phyloP scores from a whole-genome alignment of 805 yeast genomes.

The Zygoascus biomembranicola region DNA sequence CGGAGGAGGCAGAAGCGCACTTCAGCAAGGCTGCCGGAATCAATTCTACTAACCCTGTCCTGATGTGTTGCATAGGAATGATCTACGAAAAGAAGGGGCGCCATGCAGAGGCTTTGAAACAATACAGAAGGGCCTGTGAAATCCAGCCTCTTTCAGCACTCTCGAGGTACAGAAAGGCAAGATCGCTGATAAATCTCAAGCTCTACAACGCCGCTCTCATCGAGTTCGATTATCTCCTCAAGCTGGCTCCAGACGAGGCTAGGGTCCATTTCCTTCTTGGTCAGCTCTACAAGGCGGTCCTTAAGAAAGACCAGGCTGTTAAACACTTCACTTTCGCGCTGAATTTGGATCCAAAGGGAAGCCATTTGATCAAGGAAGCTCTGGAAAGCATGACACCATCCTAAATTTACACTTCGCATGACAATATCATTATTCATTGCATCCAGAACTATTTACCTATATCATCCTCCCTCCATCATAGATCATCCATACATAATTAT shows the following conservation, averaged over 20 bases:
- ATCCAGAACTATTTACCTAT: not conserved
- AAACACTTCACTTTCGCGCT: slow-evolving; percentile 82
- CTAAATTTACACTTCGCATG: not conserved
- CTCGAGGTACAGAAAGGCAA: slow-evolving; percentile 84
- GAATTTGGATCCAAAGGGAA: slow-evolving; percentile 87
- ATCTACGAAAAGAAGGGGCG: slow-evolving; percentile 71
- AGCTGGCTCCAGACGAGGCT: slow-evolving; percentile 89
- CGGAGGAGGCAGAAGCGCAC: slow-evolving; percentile 74
- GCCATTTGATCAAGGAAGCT: slow-evolving; percentile 77
- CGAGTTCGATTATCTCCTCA: slow-evolving; percentile 63
- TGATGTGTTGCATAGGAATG: slow-evolving; percentile 91
- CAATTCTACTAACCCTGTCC: slow-evolving; percentile 82
- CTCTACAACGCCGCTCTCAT: slow-evolving; percentile 63
- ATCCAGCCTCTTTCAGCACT: slow-evolving; percentile 80
- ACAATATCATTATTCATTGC: not conserved
- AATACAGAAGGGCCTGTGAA: slow-evolving; percentile 74
- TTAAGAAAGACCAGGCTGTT: slow-evolving; percentile 68
- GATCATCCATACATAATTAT: not conserved
- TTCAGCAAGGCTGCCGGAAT: slow-evolving; percentile 81
- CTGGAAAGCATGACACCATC: slow-evolving; percentile 39
- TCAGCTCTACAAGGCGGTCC: slow-evolving; percentile 69
- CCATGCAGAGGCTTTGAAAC: slow-evolving; percentile 63
- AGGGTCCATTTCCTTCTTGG: slow-evolving; percentile 87
- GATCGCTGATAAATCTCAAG: slow-evolving; percentile 62
- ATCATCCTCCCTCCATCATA: not conserved